Evolutionary conservation across 2,329 filamentous ascomycete genomes (phyloP).

Genomic region (Fusarium marasasianum): DNA sequence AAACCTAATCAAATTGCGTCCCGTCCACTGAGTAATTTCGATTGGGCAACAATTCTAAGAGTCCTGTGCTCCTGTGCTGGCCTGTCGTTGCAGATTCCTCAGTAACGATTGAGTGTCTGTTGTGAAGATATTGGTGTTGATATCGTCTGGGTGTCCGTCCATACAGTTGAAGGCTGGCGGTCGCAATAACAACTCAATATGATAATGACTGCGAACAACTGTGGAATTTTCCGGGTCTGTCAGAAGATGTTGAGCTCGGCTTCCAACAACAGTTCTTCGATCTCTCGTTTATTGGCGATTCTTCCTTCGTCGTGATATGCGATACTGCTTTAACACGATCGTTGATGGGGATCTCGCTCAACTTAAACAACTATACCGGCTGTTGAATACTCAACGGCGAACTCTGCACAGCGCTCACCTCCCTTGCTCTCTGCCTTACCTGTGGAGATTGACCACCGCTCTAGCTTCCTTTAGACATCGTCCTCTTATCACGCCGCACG

Average conservation of each 20-base stretch:
- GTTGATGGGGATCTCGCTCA: slow-evolving; percentile 29
- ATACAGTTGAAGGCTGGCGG: background rate
- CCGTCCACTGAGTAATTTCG: background rate
- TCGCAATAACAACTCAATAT: background rate
- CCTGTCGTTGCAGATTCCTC: background rate
- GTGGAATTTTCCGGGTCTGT: background rate
- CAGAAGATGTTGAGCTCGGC: background rate
- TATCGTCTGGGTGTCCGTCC: background rate
- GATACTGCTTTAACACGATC: background rate
- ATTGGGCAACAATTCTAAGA: background rate
- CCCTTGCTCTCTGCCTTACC: slow-evolving; percentile 32
- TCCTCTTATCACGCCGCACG: slow-evolving; percentile 22
- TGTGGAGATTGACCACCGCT: slow-evolving; percentile 27
- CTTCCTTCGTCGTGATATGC: slow-evolving; percentile 8
- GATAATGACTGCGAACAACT: background rate
- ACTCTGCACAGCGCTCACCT: slow-evolving; percentile 16
- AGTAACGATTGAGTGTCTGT: background rate
- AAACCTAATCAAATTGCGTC: slow-evolving; percentile 2
- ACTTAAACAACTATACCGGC: slow-evolving; percentile 32
- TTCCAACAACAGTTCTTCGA: background rate
- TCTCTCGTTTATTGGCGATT: background rate
- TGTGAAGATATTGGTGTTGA: background rate
- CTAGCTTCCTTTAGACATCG: slow-evolving; percentile 10
- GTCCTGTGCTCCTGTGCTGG: background rate
- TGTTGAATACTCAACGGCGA: slow-evolving; percentile 12